Evolutionary conservation across 108 stramenopile species (phyloP).

Genomic region (Fragilariopsis cylindrus): DNA sequence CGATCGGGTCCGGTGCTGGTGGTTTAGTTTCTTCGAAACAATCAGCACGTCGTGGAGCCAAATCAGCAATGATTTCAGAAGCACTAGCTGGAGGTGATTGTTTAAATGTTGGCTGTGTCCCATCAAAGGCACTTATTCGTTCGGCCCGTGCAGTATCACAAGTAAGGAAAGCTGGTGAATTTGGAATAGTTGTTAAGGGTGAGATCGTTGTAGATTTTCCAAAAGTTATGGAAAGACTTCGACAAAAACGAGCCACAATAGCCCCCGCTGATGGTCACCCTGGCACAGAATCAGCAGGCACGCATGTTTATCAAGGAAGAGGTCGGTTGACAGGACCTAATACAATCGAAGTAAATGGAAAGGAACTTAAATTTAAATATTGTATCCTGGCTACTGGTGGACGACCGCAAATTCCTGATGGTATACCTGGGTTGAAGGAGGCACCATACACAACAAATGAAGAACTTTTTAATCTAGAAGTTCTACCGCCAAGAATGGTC

Average conservation of each 20-base stretch:
- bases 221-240: constrained; percentile 76
- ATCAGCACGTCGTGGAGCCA: constrained; percentile 73
- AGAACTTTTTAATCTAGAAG: constrained; percentile 86
- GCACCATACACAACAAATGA: constrained; percentile 92
- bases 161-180: constrained; percentile 70
- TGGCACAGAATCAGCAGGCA: constrained; percentile 56
- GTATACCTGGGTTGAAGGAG: constrained; percentile 68
- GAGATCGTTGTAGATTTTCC: constrained; percentile 83
- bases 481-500: constrained; percentile 87
- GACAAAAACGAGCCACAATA: constrained; percentile 60
- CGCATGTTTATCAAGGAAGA: constrained; percentile 73
- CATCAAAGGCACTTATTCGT: constrained; percentile 89
- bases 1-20: constrained; percentile 86
- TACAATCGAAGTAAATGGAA: constrained; percentile 73
- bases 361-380: constrained; percentile 67
- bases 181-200: constrained; percentile 68
- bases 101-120: constrained; percentile 94
- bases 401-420: constrained; percentile 61
- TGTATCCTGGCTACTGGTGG: constrained; percentile 95
- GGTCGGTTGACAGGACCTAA: constrained; percentile 65
- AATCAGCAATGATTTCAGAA: constrained; percentile 71
- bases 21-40: constrained; percentile 74
- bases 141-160: constrained; percentile 70
- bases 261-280: constrained; percentile 88
- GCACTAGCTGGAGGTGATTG: constrained; percentile 89